Evolutionary conservation across 805 yeast species (phyloP).

Genomic region (Kodamaea laetipori): DNA sequence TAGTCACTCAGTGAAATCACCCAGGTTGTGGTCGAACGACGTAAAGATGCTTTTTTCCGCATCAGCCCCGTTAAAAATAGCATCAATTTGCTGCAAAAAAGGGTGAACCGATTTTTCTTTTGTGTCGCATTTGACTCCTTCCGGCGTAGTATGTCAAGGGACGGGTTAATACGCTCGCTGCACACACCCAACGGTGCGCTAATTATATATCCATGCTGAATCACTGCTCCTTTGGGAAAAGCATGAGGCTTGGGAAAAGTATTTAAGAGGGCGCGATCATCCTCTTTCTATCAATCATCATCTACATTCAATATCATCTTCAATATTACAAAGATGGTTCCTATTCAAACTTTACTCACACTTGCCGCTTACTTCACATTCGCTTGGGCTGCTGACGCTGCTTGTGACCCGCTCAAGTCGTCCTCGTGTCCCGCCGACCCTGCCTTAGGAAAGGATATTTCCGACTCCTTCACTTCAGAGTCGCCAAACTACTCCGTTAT

Average conservation of each 20-base stretch:
- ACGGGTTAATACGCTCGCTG: too few species aligned
- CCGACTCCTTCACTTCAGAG: conserved; percentile 52
- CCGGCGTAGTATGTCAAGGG: too few species aligned
- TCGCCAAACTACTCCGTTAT: conserved; percentile 46
- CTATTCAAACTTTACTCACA: conserved; percentile 8
- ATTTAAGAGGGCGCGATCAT: neutral
- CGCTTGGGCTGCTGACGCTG: conserved; percentile 13
- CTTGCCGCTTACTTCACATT: conserved; percentile 10
- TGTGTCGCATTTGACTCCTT: too few species aligned
- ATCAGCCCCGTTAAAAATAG: too few species aligned
- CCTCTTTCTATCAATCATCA: neutral
- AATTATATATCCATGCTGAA: neutral
- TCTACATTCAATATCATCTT: neutral
- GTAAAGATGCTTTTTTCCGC: too few species aligned
- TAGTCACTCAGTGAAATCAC: too few species aligned
- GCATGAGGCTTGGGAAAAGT: neutral
- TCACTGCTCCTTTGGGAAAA: neutral
- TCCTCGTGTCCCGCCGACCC: conserved; percentile 40
- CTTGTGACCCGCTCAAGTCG: conserved; percentile 30
- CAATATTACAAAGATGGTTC: conserved; percentile 7
- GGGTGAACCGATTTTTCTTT: too few species aligned
- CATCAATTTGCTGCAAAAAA: too few species aligned
- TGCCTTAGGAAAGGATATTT: conserved; percentile 62
- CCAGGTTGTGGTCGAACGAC: too few species aligned
- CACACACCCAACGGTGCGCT: too few species aligned